These are phyloP conservation scores for Kuraishia floccosa DNA, from an alignment of 805 yeast genomes.

Conservation along the genomic window DNA sequence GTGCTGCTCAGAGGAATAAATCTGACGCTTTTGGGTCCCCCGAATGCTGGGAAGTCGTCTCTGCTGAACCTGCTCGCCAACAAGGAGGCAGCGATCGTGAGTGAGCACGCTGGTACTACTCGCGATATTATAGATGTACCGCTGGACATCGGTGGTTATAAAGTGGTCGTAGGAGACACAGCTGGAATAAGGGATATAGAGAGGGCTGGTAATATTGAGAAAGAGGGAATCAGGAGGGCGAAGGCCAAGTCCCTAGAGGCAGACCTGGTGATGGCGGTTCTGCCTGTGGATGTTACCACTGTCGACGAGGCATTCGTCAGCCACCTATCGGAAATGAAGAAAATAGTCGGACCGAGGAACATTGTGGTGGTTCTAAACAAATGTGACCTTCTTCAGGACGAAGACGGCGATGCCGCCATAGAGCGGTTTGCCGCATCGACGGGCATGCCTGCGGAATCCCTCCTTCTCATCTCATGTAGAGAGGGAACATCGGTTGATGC, in stretches of 20 bases:
- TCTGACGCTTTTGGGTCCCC: constrained; percentile 74
- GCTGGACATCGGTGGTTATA: constrained; percentile 73
- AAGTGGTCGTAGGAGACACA: constrained; percentile 79
- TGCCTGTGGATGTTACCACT: constrained; percentile 29
- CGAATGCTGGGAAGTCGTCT: constrained; percentile 95
- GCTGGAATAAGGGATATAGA: constrained; percentile 68
- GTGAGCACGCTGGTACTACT: constrained; percentile 89
- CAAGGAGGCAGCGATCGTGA: constrained; percentile 82
- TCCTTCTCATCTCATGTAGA: constrained; percentile 48
- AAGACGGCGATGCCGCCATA: constrained; percentile 8
- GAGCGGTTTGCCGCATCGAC: constrained; percentile 16
- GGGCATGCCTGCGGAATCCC: constrained; percentile 10
- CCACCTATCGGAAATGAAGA: constrained; percentile 23
- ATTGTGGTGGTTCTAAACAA: constrained; percentile 48
- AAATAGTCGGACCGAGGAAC: constrained; percentile 15
- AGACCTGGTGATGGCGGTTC: constrained; percentile 58
- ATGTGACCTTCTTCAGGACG: constrained; percentile 30
- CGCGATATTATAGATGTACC: constrained; percentile 80
- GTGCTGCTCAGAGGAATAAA: constrained; percentile 64
- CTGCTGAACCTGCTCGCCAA: constrained; percentile 65
- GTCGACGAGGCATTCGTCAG: constrained; percentile 24
- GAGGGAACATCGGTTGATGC: constrained; percentile 42
- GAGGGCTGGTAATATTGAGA: constrained; percentile 48
- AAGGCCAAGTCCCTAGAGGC: constrained; percentile 43
- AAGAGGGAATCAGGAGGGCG: constrained; percentile 77